Percentiles rank a stretch among this genome's conserved stretches.
These are phyloP conservation scores for Crataegus laevigata DNA, from an alignment of 306 rosid species.

Conservation along the genomic window DNA sequence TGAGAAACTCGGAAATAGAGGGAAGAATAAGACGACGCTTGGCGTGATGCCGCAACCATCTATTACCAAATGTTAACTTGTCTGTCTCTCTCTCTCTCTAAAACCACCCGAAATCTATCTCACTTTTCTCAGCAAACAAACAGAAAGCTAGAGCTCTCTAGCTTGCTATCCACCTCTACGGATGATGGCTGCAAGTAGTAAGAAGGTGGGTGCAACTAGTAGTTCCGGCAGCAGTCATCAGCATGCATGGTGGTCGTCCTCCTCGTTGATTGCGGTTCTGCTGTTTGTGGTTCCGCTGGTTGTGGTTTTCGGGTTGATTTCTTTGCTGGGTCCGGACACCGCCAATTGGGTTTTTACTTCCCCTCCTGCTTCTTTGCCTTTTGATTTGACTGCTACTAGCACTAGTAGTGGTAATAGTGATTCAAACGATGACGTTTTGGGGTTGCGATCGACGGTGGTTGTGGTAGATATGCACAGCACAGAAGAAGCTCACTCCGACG, in stretches of 20 bases:
- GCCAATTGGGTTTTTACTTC: conserved; percentile 24
- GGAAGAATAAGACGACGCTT: conserved; percentile 36
- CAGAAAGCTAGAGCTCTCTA: not conserved
- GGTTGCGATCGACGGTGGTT: conserved; percentile 26
- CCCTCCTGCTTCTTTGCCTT: conserved; percentile 11
- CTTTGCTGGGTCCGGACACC: conserved; percentile 42
- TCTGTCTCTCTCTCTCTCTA: not conserved
- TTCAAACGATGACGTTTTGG: conserved; percentile 13
- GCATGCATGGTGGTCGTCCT: conserved; percentile 18
- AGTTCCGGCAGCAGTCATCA: not conserved
- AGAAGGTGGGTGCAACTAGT: not conserved
- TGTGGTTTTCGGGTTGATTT: conserved; percentile 44
- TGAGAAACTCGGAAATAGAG: conserved; percentile 42
- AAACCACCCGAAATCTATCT: not conserved
- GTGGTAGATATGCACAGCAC: conserved; percentile 14
- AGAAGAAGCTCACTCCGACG: conserved; percentile 45
- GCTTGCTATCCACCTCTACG: not conserved
- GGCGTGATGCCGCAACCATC: conserved; percentile 47
- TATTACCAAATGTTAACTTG: conserved; percentile 31
- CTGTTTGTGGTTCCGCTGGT: conserved; percentile 44
- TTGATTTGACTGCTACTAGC: not conserved
- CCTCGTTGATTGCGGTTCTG: conserved; percentile 32
- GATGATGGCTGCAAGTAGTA: not conserved
- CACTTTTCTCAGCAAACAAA: not conserved
- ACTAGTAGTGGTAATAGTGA: not conserved